Evolutionary conservation across 2,329 filamentous ascomycete species (phyloP).

Genomic region (Balansia obtecta): DNA sequence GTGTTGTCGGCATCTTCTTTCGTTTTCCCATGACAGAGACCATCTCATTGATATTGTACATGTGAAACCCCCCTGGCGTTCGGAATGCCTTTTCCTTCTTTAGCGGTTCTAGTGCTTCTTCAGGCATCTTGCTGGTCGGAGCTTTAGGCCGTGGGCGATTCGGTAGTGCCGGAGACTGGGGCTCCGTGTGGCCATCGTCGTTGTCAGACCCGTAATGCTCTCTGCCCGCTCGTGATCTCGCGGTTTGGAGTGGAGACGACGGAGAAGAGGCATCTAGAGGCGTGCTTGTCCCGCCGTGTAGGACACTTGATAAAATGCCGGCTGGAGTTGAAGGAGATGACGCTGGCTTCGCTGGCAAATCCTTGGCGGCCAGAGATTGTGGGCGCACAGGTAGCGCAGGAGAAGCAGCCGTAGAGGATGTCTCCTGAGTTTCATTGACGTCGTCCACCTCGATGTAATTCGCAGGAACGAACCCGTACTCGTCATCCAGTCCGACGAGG

Average conservation of each 20-base stretch:
- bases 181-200: constrained; percentile 18
- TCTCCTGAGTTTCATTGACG: constrained; percentile 28
- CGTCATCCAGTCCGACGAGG: constrained; percentile 68
- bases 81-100: constrained; percentile 27
- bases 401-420: constrained; percentile 22
- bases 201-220: constrained; percentile 18
- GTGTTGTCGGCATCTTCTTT: constrained; percentile 95
- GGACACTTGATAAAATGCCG: constrained; percentile 42
- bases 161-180: constrained; percentile 27
- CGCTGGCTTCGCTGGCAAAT: constrained; percentile 13
- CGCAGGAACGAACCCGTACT: constrained; percentile 88
- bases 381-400: constrained; percentile 34
- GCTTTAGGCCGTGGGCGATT: constrained; percentile 17
- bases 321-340: constrained; percentile 31
- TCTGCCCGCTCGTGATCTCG: constrained; percentile 14
- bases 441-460: constrained; percentile 81
- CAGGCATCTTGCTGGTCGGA: not conserved
- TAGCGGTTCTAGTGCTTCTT: not conserved
- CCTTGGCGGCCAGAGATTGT: constrained; percentile 19
- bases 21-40: constrained; percentile 92
- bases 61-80: constrained; percentile 72
- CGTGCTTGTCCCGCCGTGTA: constrained; percentile 33
- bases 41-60: constrained; percentile 98
- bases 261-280: constrained; percentile 13
- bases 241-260: constrained; percentile 15